Conservation (phyloP, 257 asterid species). For the Eucommia ulmoides region DNA sequence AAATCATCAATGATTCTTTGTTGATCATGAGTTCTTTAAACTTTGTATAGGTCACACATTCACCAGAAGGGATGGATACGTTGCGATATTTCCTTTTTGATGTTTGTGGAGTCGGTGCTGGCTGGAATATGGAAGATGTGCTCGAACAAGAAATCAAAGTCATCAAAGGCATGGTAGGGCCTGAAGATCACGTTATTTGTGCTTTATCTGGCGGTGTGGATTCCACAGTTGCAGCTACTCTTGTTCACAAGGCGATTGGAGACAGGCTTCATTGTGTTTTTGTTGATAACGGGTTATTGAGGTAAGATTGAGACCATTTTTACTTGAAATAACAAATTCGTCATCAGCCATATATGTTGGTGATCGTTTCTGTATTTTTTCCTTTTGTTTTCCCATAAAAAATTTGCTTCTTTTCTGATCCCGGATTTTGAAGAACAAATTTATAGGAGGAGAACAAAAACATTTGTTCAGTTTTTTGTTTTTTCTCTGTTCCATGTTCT, state of each 20-base stretch:
- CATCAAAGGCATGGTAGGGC: constrained; percentile 47
- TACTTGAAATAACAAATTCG: too few species aligned
- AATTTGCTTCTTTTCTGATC: too few species aligned
- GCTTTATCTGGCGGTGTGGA: constrained; percentile 98
- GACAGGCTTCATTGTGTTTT: constrained; percentile 93
- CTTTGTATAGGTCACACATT: constrained; percentile 73
- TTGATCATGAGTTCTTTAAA: constrained; percentile 3
- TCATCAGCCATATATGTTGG: too few species aligned
- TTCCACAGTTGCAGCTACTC: constrained; percentile 93
- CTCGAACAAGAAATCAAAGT: constrained; percentile 70
- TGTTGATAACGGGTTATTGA: constrained; percentile 89
- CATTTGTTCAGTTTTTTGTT: too few species aligned
- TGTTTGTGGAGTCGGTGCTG: constrained; percentile 64
- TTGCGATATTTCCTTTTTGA: constrained; percentile 61
- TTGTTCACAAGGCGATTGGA: constrained; percentile 91
- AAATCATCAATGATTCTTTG: background rate
- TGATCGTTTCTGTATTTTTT: too few species aligned
- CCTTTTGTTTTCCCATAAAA: too few species aligned
- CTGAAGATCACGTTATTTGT: constrained; percentile 86
- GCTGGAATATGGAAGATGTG: constrained; percentile 88
- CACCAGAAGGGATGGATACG: constrained; percentile 88
- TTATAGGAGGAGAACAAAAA: too few species aligned
- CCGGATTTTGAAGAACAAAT: too few species aligned
- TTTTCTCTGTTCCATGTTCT: too few species aligned
- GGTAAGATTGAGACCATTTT: constrained; percentile 24